Evolutionary conservation across 2,329 filamentous ascomycete genomes (phyloP), one percentile per base, ranked within the genome.

Genomic region (Grosmannia clavigera): DNA sequence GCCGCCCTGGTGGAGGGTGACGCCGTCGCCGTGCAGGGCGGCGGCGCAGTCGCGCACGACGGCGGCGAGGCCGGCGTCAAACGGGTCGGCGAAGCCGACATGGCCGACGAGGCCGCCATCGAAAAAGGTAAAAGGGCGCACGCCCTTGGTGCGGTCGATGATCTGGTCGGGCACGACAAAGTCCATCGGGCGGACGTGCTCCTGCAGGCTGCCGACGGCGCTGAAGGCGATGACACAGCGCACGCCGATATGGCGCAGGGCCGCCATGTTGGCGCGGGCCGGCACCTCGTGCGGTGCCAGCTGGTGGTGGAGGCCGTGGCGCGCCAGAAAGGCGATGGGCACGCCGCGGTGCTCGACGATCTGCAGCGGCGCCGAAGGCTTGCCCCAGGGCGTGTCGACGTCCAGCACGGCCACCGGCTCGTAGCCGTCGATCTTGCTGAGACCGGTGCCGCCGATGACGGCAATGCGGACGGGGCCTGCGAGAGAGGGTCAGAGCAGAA

Each of bases 121-220:
- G 71, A 97, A 99, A 78, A 96, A 99, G 31, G 94, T 97, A 73
- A 92, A 96, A 2, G 92, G 91, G 9, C 94, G 82, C 64, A 96
- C 80, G 59, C 92, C 94, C 82, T 96, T 97, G 66, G 92, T 97
- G 64, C 92, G 89, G 77, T 99, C 94, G 71, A 97, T 96, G 72
- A 95, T 83, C 78, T 99, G 94, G 75, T 96, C 91, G 0, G 92
- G 94, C 14, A 99, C 82, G 58, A 97, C 89, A 73, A 99, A 99
- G 78, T 99, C 94, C 75, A 94, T 87, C 52, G 94, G 94, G 75
- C 88, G 90, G 73, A 99, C 92, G 69, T 90, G 83, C 77, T 96
- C 94, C 71, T 88, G 90, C 70, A 99, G 78, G 68, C 87, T 92
- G 64, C 94, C 94, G 61, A 99, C 94, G 56, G 94, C 94, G 65